These are phyloP conservation scores for Cryptosporidium tyzzeri DNA, from an alignment of 169 alveolate genomes.

Conservation along the genomic window DNA sequence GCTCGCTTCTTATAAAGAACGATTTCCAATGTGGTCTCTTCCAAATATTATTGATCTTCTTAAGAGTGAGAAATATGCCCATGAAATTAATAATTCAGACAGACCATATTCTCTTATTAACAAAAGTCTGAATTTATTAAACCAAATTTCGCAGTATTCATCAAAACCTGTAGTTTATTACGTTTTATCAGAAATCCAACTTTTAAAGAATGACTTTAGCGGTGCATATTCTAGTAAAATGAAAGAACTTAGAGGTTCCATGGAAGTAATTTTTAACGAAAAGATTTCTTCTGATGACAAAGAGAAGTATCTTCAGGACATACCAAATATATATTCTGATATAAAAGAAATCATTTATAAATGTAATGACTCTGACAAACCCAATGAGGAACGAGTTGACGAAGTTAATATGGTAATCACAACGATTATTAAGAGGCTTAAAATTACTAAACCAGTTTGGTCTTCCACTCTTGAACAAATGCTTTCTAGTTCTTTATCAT, in stretches of 20 bases:
- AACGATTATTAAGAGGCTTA: constrained; percentile 55
- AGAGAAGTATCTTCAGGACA: constrained; percentile 55
- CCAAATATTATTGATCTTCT: constrained; percentile 49
- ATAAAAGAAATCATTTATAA: constrained; percentile 32
- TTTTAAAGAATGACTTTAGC: constrained; percentile 33
- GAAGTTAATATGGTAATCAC: constrained; percentile 46
- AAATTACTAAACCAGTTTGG: constrained; percentile 37
- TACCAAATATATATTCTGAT: constrained; percentile 57
- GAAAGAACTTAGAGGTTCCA: constrained; percentile 62
- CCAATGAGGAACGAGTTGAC: constrained; percentile 24
- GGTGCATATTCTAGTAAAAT: constrained; percentile 57
- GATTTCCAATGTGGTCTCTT: constrained; percentile 72
- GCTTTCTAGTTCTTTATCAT: background rate
- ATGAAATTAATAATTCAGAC: constrained; percentile 15
- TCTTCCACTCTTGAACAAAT: background rate
- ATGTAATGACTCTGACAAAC: background rate
- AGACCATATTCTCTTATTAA: constrained; percentile 38
- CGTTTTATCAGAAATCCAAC: constrained; percentile 52
- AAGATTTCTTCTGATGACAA: constrained; percentile 27
- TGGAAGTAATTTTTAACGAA: constrained; percentile 46
- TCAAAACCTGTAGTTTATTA: constrained; percentile 69
- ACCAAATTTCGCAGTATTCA: constrained; percentile 48
- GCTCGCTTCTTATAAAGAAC: constrained; percentile 31
- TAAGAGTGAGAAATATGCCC: constrained; percentile 15
- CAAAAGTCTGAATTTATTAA: constrained; percentile 36